A percentile compares a stretch with the other conserved stretches of the same genome.
These are phyloP conservation scores for Papilionanthe hybrid DNA, from an alignment of 116 monocot genomes.

Conservation along the genomic window DNA sequence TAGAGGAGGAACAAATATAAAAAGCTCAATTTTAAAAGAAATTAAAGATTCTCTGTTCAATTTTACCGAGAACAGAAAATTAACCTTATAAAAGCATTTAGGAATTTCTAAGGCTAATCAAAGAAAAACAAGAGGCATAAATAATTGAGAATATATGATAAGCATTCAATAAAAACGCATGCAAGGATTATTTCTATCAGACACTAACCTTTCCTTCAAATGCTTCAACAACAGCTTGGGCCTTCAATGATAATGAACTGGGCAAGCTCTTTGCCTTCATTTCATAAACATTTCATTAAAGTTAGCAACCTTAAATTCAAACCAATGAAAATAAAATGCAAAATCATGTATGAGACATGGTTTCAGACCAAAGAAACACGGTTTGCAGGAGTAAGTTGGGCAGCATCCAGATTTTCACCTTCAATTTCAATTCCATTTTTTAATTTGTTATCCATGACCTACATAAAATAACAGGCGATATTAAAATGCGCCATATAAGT, in stretches of 20 bases:
- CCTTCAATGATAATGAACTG: conserved; percentile 56
- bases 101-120: not conserved
- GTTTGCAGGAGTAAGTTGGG: conserved; percentile 32
- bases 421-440: conserved; percentile 73
- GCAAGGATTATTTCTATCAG: not conserved
- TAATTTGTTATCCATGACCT: conserved; percentile 86
- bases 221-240: conserved; percentile 66
- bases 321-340: not conserved
- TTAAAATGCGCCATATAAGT: not conserved
- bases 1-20: too few species aligned
- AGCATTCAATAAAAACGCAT: not conserved
- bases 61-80: not conserved
- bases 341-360: conserved; percentile 1
- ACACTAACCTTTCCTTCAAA: conserved; percentile 78
- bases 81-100: not conserved
- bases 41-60: not conserved
- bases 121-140: not conserved
- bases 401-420: conserved; percentile 23
- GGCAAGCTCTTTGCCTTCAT: conserved; percentile 67
- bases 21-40: not conserved
- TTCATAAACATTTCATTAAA: conserved; percentile 15
- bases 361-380: conserved; percentile 57
- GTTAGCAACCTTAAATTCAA: not conserved
- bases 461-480: conserved; percentile 5
- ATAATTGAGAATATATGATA: not conserved